Evolutionary conservation across 768 basidiomycete genomes (phyloP), one percentile per base, ranked within the genome.

Genomic region (Leccinum aurantiacum): DNA sequence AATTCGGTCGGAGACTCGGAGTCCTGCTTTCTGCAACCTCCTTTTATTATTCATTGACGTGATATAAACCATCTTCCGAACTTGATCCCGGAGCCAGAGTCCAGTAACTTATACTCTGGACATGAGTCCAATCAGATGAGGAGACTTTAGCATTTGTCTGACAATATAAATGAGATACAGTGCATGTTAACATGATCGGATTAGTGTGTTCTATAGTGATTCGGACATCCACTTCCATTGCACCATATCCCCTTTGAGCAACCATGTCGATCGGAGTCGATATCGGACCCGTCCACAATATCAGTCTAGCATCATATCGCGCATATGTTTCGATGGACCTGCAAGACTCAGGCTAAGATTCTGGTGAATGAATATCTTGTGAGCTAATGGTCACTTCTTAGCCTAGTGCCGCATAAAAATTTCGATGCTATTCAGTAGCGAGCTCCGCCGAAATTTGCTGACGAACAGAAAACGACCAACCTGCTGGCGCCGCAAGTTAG

Each of bases 211-310:
- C 9, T 8, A 9, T 11, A 50, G 49, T 27, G 15, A 29, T 29
- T 35, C 33, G 8, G 11, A 33, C 27, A 11, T 46, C 22, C 3
- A 56, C 61, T 60, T 65, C 57, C 68, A 62, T 70, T 61, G 52
- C 14, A 58, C 56, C 47, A 55, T 59, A 63, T 63, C 51, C 38
- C 27, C 63, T 35, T 58, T 53, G 44, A 56, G 53, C 25, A 33
- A 38, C 51, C 1, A 33, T 41, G 52, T 65, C 56, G 60, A 67
- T 68, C 62, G 57, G 48, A 17, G 19, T 46, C n/a, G 44, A 46
- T 46, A 19, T 46, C 44, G 19, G 44, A 46, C 44, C n/a, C 44
- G 19, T 46, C 44, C 48, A 33, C 11, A 33, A 14, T 25, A 49
- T 15, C 46, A 46, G 25, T 33, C 33, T 17, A 35, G 33, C 14